Evolutionary conservation across 2,329 filamentous ascomycete genomes (phyloP), one percentile per base, ranked within the genome.

Genomic region (Cladosporium sphaerospermum): DNA sequence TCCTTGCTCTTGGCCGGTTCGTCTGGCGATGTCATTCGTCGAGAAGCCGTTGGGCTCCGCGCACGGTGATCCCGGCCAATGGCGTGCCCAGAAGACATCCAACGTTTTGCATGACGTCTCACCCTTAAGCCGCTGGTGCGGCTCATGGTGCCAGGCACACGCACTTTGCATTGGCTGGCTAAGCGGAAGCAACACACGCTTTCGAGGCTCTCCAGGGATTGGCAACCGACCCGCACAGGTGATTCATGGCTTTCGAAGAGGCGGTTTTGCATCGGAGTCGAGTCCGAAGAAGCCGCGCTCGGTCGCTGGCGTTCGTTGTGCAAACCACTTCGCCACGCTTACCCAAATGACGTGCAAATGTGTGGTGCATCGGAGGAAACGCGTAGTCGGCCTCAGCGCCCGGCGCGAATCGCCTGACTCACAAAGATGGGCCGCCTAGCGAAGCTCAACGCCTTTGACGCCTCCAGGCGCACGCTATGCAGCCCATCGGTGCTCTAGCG

Each of bases 51-150:
- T 50, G 48, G 31, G 31, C 44, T 44, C 40, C 48, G 40, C 48
- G 48, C 48, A 19, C 18, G 32, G 18, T 7, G 32, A 11, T 18
- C 31, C 40, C 44, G 40, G 9, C 48, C 48, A 51, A 51, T 51
- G 40, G 48, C 32, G 40, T 51, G 48, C 48, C 48, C 39, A 44
- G 48, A 51, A 31, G 13, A 9, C 23, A 44, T 51, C 48, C 48
- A 51, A 51, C 48, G 48, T 31, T 44, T 51, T 51, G 39, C 13
- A 51, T 51, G 48, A 51, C 48, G 48, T 51, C 32, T 13, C 11
- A 37, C 31, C 37, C 40, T 51, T 44, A 19, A 51, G 48, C 48
- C 48, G 48, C 40, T 14, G 31, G 40, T 42, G 48, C 48, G 40
- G 48, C 40, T 51, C 16, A 32, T 34, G 31, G 44, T 40, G 48